Percentiles rank a stretch among this genome's conserved stretches.
Conservation (phyloP, 768 basidiomycete species). For the Pleurotus citrinopileatus region DNA sequence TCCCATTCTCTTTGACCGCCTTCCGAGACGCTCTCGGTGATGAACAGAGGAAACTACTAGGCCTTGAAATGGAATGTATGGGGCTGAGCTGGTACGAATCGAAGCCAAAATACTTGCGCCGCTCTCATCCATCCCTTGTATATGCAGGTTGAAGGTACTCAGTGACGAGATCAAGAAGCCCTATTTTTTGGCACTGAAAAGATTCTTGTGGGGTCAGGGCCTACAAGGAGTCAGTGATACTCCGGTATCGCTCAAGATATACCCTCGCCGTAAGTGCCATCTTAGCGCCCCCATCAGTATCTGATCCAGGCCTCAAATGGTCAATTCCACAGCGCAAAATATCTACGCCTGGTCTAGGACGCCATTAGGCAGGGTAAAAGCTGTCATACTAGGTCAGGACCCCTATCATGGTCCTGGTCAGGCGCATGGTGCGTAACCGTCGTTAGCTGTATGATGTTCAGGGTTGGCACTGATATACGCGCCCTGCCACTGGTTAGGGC, state of each 20-base stretch:
- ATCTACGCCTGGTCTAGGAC: conserved; percentile 93
- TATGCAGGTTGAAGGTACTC: conserved; percentile 69
- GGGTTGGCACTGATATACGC: conserved; percentile 7
- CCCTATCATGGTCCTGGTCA: conserved; percentile 80
- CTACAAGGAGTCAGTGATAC: conserved; percentile 50
- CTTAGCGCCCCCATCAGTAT: conserved; percentile 1
- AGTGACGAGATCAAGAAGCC: conserved; percentile 73
- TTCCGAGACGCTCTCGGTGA: conserved; percentile 54
- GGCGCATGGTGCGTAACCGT: conserved; percentile 73
- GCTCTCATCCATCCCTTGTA: too few relatives aligned
- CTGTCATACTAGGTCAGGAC: conserved; percentile 90
- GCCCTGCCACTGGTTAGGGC: conserved; percentile 49
- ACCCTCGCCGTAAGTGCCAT: conserved; percentile 67
- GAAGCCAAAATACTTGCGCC: background rate
- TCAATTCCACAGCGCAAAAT: conserved; percentile 54
- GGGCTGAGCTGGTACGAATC: conserved; percentile 63
- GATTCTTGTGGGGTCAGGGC: conserved; percentile 65
- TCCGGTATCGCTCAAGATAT: conserved; percentile 53
- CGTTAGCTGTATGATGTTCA: too few relatives aligned
- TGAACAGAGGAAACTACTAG: conserved; percentile 54
- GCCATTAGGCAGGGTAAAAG: conserved; percentile 78
- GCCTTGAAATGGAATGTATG: conserved; percentile 71
- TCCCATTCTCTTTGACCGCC: conserved; percentile 62
- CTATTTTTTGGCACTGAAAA: conserved; percentile 73
- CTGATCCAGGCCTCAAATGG: conserved; percentile 9